These are phyloP conservation scores for Knoxdaviesia capensis DNA, from an alignment of 2,329 filamentous ascomycete species.

Conservation along the genomic window DNA sequence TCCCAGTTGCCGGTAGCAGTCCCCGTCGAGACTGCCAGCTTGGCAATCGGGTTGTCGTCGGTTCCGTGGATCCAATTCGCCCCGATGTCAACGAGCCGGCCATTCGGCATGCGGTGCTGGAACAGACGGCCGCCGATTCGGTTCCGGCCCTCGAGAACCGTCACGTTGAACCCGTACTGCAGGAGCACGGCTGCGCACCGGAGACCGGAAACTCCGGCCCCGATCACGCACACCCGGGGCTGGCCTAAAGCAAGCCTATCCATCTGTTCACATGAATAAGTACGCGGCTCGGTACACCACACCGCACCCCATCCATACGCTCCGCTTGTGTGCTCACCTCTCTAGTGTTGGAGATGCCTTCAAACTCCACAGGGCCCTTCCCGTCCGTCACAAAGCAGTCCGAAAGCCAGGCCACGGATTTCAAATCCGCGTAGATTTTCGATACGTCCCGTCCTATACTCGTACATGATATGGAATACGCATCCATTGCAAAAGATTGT, in stretches of 20 bases:
- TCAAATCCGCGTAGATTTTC: slow-evolving; percentile 3
- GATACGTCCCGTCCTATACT: slow-evolving; percentile 2
- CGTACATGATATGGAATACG: slow-evolving; percentile 3
- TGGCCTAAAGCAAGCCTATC: too few relatives aligned
- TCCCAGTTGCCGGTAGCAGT: slow-evolving; percentile 29
- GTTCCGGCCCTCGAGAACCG: slow-evolving; percentile 46
- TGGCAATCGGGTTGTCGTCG: slow-evolving; percentile 46
- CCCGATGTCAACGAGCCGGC: slow-evolving; percentile 34
- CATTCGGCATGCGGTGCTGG: slow-evolving; percentile 27
- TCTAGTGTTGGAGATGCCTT: too few relatives aligned
- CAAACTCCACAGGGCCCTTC: too few relatives aligned
- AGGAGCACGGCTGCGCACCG: slow-evolving; percentile 49
- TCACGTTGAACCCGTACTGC: slow-evolving; percentile 43
- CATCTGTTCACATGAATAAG: too few relatives aligned
- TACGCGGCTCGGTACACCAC: too few relatives aligned
- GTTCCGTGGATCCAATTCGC: slow-evolving; percentile 73
- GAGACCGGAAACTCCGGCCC: slow-evolving; percentile 51
- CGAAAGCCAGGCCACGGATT: too few relatives aligned
- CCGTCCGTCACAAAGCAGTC: too few relatives aligned
- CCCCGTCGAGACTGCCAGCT: slow-evolving; percentile 40
- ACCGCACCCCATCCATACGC: too few relatives aligned
- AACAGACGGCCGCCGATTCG: slow-evolving; percentile 45
- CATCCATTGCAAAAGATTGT: slow-evolving; percentile 2
- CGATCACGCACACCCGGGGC: slow-evolving; percentile 35
- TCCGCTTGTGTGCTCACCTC: too few relatives aligned